Evolutionary conservation across 768 basidiomycete genomes (phyloP).

Genomic region (Mycena vitilis): DNA sequence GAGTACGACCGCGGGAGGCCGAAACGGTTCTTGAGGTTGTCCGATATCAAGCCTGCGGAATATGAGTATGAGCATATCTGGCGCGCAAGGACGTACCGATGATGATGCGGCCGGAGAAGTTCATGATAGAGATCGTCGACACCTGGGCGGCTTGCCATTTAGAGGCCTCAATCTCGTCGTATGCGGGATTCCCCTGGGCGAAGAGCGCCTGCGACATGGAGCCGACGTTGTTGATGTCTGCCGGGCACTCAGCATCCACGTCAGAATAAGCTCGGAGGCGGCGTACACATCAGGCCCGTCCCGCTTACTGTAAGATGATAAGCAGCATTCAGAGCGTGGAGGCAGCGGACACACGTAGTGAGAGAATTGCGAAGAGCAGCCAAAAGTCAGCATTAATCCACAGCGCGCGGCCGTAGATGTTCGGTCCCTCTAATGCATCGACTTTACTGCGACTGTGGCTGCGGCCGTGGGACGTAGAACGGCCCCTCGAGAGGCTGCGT

Average conservation of each 20-base stretch:
- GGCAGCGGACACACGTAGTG: slow-evolving; percentile 61
- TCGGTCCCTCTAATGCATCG: slow-evolving; percentile 57
- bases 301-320: slow-evolving; percentile 64
- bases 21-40: slow-evolving; percentile 68
- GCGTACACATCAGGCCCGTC: slow-evolving; percentile 80
- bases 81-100: slow-evolving; percentile 62
- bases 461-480: slow-evolving; percentile 22
- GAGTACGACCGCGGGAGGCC: slow-evolving; percentile 75
- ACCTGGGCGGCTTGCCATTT: slow-evolving; percentile 89
- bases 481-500: slow-evolving; percentile 15
- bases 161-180: slow-evolving; percentile 75
- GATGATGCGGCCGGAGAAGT: slow-evolving; percentile 80
- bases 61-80: not conserved
- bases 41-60: slow-evolving; percentile 72
- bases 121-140: slow-evolving; percentile 83
- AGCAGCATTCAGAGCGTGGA: not conserved
- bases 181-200: slow-evolving; percentile 67
- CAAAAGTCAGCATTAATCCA: slow-evolving; percentile 55
- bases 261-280: not conserved
- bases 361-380: slow-evolving; percentile 58
- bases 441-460: slow-evolving; percentile 40
- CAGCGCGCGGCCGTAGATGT: slow-evolving; percentile 63
- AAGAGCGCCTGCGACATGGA: slow-evolving; percentile 77
- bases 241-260: slow-evolving; percentile 15
- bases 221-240: slow-evolving; percentile 86